These are phyloP conservation scores for Pseudocercospora macadamiae DNA, from an alignment of 2,329 filamentous ascomycete species.

Conservation along the genomic window DNA sequence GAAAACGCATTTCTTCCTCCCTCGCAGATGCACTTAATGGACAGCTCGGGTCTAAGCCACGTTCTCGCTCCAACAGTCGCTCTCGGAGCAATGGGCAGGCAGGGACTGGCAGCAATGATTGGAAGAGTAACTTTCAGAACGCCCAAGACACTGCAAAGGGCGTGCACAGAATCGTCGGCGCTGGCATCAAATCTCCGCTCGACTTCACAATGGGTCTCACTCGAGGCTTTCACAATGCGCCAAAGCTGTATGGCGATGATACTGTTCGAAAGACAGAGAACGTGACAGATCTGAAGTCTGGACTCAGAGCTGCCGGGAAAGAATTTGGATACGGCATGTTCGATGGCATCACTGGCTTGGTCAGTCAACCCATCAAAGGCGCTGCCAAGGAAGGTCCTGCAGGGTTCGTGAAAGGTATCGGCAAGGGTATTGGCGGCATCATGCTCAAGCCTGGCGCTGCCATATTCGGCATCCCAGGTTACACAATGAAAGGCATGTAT, in stretches of 20 bases:
- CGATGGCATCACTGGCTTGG: constrained; percentile 74
- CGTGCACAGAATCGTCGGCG: constrained; percentile 40
- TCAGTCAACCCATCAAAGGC: constrained; percentile 73
- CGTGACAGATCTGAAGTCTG: constrained; percentile 75
- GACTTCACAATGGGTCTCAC: constrained; percentile 82
- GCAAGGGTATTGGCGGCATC: constrained; percentile 76
- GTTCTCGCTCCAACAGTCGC: constrained; percentile 29
- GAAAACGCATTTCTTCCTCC: constrained; percentile 21
- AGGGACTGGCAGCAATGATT: constrained; percentile 20
- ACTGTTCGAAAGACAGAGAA: constrained; percentile 78
- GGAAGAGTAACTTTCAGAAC: constrained; percentile 30
- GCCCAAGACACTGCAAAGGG: constrained; percentile 40
- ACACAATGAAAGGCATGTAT: constrained; percentile 76
- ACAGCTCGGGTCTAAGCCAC: constrained; percentile 21
- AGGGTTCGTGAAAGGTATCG: constrained; percentile 75
- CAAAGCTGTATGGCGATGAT: constrained; percentile 81
- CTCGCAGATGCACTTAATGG: constrained; percentile 31
- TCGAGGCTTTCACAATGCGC: constrained; percentile 85
- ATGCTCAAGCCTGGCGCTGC: constrained; percentile 74
- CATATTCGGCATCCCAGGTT: constrained; percentile 61
- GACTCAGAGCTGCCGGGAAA: constrained; percentile 68
- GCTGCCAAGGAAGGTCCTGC: constrained; percentile 62
- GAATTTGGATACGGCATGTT: constrained; percentile 75
- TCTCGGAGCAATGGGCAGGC: constrained; percentile 18
- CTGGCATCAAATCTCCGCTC: constrained; percentile 71